Evolutionary conservation across 2,329 filamentous ascomycete species (phyloP), one percentile per base, ranked within the genome.

Genomic region (Sclerotiophoma versabilis): DNA sequence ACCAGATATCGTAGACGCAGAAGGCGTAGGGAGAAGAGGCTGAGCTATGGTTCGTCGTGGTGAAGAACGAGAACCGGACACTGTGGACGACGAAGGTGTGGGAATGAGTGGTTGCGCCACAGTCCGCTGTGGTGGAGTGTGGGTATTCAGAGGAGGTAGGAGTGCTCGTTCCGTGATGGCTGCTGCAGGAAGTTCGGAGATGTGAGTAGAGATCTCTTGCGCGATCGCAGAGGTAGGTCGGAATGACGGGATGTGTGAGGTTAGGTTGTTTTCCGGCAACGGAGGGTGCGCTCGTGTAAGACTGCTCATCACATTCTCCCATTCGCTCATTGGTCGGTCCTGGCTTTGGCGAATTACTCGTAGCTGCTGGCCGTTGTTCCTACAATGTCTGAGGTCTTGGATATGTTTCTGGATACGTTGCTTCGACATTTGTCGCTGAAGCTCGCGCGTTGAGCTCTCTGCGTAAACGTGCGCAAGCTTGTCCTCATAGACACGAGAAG

Each of bases 401-500:
- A 76, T 77, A 32, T 80, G 72, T 7, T 65, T 70, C 17, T 78
- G 75, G 11, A 78, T 75, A 9, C 78, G 74, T 41, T 76, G 71
- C 38, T 78, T 79, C 37, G 70, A 74, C n/a, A 75, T 62, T 37
- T 77, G 73, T 38, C 72, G 70, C 37, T 72, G 64, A 7, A 76
- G 67, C 33, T 76, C 72, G 42, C 75, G 73, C 15, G 63, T 64
- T 9, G 69, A 70, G 50, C 62, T 71, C 27, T 56, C 65, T 12
- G 72, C 68, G 44, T 75, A 75, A 23, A 64, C 62, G 32, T 75
- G 61, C 15, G 72, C 73, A 37, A 79, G 75, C 58, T 76, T 77
- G 57, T 82, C 80, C 65, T 85, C 82, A 68, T 87, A 88, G 17
- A 85, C 78, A 19, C 83, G 81, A 1, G 83, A 80, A 26, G 87